Percentiles rank a stretch among this genome's conserved stretches.
These are phyloP conservation scores for Wickerhamiella kazuoi DNA, from an alignment of 805 yeast species.

Conservation along the genomic window DNA sequence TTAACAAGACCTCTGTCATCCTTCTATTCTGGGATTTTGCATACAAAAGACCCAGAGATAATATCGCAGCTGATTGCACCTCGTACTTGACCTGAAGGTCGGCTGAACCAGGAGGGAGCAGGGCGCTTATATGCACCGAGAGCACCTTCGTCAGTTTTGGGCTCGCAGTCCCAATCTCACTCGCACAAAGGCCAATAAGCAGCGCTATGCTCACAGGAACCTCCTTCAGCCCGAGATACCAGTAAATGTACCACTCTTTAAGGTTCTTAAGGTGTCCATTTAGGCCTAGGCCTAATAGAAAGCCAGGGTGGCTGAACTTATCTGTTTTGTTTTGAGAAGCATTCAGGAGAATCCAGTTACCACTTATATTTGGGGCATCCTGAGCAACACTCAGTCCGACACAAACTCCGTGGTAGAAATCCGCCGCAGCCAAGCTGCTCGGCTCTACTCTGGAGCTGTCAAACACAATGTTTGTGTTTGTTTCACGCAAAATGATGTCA, in stretches of 20 bases:
- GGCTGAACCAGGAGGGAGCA: slow-evolving; percentile 78
- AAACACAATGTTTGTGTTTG: slow-evolving; percentile 42
- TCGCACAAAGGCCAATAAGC: slow-evolving; percentile 82
- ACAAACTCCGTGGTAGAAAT: slow-evolving; percentile 82
- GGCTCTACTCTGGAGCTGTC: slow-evolving; percentile 37
- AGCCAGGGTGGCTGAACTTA: slow-evolving; percentile 84
- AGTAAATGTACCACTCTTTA: slow-evolving; percentile 94
- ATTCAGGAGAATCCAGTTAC: slow-evolving; percentile 68
- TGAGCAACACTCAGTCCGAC: slow-evolving; percentile 63
- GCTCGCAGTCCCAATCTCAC: slow-evolving; percentile 68
- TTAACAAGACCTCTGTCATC: slow-evolving; percentile 61
- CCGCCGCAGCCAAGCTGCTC: slow-evolving; percentile 54
- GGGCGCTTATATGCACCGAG: slow-evolving; percentile 81
- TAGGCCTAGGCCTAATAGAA: slow-evolving; percentile 76
- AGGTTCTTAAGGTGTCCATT: slow-evolving; percentile 69
- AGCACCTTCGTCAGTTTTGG: slow-evolving; percentile 73
- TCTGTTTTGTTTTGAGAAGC: background rate
- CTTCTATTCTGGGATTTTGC: slow-evolving; percentile 62
- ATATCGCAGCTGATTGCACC: slow-evolving; percentile 80
- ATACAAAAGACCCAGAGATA: slow-evolving; percentile 79
- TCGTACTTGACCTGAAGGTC: slow-evolving; percentile 67
- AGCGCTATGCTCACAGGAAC: slow-evolving; percentile 72
- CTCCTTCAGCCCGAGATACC: slow-evolving; percentile 79
- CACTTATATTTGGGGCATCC: slow-evolving; percentile 51
- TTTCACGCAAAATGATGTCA: slow-evolving; percentile 46